These are phyloP conservation scores for Neurospora sp. DNA, from an alignment of 495 filamentous ascomycete genomes.

Conservation along the genomic window DNA sequence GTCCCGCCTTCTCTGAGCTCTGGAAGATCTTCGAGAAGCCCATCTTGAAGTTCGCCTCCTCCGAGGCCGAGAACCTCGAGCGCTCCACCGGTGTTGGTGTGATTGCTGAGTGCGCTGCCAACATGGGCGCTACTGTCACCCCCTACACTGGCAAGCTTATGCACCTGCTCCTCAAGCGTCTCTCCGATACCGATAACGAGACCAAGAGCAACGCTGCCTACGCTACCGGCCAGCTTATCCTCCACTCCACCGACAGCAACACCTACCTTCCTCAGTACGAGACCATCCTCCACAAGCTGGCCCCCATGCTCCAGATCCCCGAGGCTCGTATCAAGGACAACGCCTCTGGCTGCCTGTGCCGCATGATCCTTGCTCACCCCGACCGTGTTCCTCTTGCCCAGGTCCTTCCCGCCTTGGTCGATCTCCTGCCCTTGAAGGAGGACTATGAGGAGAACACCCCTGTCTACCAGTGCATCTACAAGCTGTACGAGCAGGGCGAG, in stretches of 20 bases:
- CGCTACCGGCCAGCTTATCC: conserved; percentile 72
- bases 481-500: conserved; percentile 69
- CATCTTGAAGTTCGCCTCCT: conserved; percentile 76
- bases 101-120: conserved; percentile 81
- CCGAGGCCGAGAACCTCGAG: conserved; percentile 66
- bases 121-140: conserved; percentile 70
- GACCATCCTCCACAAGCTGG: conserved; percentile 70
- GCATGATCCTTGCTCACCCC: conserved; percentile 81
- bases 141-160: conserved; percentile 66
- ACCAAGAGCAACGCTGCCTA: conserved; percentile 93
- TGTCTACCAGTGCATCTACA: conserved; percentile 76
- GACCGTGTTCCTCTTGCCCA: conserved; percentile 68
- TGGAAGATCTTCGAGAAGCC: conserved; percentile 93
- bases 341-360: conserved; percentile 80
- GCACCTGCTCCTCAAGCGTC: conserved; percentile 74
- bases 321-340: conserved; percentile 82
- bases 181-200: conserved; percentile 82
- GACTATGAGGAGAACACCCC: conserved; percentile 96
- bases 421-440: conserved; percentile 77
- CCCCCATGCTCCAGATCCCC: conserved; percentile 66
- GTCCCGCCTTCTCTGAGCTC: conserved; percentile 67
- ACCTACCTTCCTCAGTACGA: conserved; percentile 63
- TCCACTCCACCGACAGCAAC: conserved; percentile 61
- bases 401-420: conserved; percentile 70
- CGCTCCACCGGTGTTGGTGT: conserved; percentile 82